Base-by-base conservation (phyloP, 2,329 filamentous ascomycete species). In the Colletotrichum agaves region DNA sequence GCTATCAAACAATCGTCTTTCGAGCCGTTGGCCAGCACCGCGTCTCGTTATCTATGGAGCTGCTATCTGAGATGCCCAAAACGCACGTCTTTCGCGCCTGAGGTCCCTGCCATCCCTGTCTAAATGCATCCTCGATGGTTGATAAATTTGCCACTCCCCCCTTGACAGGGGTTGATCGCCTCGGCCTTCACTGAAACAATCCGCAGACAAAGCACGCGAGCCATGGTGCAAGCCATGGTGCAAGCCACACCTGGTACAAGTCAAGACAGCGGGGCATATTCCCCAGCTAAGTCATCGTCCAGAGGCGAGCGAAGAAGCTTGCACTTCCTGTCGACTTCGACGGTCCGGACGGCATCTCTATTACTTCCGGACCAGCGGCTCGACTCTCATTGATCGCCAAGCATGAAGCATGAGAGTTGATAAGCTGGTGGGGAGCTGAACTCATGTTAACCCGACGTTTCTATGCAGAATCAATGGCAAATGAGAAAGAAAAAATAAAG, bases 191-290 rank as follows among this genome's bases (percentile, higher is more conserved):
- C 47, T 61, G 63, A 69, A 57, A 62, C 55, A 49, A 57, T 65
- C 41, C 50, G 27, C 23, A 52, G 27, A 61, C 61, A 66, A 69
- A 69, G 56, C 50, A 47, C 49, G 61, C 53, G 63, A 67, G 63
- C 59, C 59, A 43, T 50, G 46, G 46, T 33, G 39, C n/a, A 44
- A 44, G 41, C n/a, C 41, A 44, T 65, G 39, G 57, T 50, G 19
- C 56, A 69, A 69, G 66, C 66, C 66, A 69, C 66, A 67, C 43
- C 43, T 61, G 31, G 27, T 63, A 15, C 43, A 37, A 63, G 19
- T 7, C 31, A 31, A 50, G 47, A 35, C 21, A 43, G 50, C 23
- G 43, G 50, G 33, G 50, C 65, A 49, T 43, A 17, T 21, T 55
- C 35, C 47, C n/a, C 19, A 19, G 17, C 52, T 52, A 58, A 47